Percentiles rank a stretch among this genome's conserved stretches.
Conservation (phyloP, 257 asterid genomes). For the Solanum piurae region DNA sequence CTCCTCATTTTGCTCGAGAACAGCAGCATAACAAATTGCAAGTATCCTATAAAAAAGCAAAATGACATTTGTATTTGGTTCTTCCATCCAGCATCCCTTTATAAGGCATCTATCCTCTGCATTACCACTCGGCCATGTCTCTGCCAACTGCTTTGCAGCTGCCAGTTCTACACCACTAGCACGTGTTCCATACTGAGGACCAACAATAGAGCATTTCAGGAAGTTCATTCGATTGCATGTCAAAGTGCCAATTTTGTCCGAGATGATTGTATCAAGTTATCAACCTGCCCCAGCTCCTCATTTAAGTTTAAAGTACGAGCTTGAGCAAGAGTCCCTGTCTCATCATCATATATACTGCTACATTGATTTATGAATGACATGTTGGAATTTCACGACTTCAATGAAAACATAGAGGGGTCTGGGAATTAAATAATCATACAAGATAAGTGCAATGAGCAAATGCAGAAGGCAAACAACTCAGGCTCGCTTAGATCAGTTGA, state of each 20-base stretch:
- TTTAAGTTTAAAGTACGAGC: no score
- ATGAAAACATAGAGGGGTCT: slow-evolving; percentile 82
- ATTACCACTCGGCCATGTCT: background rate
- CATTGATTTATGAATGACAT: slow-evolving; percentile 57
- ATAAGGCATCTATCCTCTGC: slow-evolving; percentile 62
- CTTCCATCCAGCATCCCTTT: slow-evolving; percentile 72
- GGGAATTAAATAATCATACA: slow-evolving; percentile 82
- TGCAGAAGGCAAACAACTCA: slow-evolving; percentile 46
- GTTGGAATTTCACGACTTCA: slow-evolving; percentile 80
- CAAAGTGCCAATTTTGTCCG: no score
- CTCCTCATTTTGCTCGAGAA: slow-evolving; percentile 68
- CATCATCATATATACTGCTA: slow-evolving; percentile 32
- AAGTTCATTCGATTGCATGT: slow-evolving; percentile 43
- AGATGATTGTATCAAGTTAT: no score
- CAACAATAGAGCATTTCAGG: slow-evolving; percentile 86
- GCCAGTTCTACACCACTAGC: slow-evolving; percentile 89
- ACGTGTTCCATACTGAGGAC: slow-evolving; percentile 51
- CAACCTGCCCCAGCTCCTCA: no score
- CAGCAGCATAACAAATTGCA: slow-evolving; percentile 74
- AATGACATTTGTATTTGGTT: slow-evolving; percentile 44
- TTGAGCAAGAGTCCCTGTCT: slow-evolving; percentile 21
- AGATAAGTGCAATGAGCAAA: slow-evolving; percentile 76
- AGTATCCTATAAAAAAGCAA: slow-evolving; percentile 69
- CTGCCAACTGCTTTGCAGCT: slow-evolving; percentile 72
- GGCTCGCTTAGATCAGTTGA: slow-evolving; percentile 34